Percentiles rank a stretch among this genome's conserved stretches.
Conservation (phyloP, 2,329 filamentous ascomycete genomes). For the Pleomassaria siparia region DNA sequence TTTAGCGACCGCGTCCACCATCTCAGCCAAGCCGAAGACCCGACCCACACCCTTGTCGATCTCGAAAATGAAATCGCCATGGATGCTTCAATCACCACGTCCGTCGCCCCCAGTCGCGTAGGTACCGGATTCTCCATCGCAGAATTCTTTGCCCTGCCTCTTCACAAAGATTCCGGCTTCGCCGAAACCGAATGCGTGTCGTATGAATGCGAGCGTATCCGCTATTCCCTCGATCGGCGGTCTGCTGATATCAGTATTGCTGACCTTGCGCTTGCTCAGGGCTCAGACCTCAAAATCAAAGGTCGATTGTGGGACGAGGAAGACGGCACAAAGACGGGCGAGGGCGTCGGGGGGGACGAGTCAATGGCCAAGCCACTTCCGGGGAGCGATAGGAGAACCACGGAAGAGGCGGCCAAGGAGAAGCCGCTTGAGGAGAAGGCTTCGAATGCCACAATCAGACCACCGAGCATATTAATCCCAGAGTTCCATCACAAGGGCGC, state of each 20-base stretch:
- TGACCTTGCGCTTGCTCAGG: background rate
- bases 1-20: conserved; percentile 40
- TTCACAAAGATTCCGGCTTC: conserved; percentile 42
- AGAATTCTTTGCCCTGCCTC: conserved; percentile 28
- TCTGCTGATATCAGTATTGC: conserved; percentile 16
- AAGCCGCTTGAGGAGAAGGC: conserved; percentile 33
- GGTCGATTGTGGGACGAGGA: conserved; percentile 29
- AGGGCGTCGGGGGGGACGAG: conserved; percentile 19
- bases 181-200: conserved; percentile 22
- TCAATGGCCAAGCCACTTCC: conserved; percentile 10
- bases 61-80: conserved; percentile 35
- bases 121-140: conserved; percentile 24
- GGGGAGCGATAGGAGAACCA: conserved; percentile 8
- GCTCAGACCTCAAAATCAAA: conserved; percentile 9
- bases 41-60: conserved; percentile 22
- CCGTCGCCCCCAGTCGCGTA: conserved; percentile 25
- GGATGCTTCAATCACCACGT: conserved; percentile 28
- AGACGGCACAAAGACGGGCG: conserved; percentile 18
- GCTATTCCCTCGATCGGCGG: conserved; percentile 23
- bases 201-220: conserved; percentile 28
- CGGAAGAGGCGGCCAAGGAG: conserved; percentile 16
- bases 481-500: conserved; percentile 24
- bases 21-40: conserved; percentile 20
- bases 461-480: conserved; percentile 25
- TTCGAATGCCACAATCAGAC: conserved; percentile 35